Base-by-base conservation (phyloP, 2,329 filamentous ascomycete species). In the Paecilomyces dactylethromorphus region DNA sequence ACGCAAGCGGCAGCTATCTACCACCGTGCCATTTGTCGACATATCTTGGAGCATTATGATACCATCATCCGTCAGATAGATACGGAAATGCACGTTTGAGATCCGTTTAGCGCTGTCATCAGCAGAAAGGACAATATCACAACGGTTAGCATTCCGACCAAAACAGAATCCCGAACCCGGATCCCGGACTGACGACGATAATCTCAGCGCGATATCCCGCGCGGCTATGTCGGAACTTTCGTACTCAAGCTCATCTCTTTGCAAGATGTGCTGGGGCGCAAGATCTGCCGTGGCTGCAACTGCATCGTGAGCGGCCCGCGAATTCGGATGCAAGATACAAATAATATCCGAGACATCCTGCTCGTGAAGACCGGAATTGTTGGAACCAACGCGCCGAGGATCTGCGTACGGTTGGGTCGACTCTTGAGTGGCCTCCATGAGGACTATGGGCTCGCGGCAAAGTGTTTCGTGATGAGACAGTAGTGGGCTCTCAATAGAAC, bases 61-160 rank as follows among this genome's bases (percentile, higher is more conserved):
- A 29, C 89, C 91, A 63, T 90, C 85, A n/a, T 86, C 80, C 67
- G 95, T 99, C 66, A 96, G 82, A 69, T 89, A 96, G 62, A 99
- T 96, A 56, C 91, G 88, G 72, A 97, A 99, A 72, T 99, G 94
- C n/a, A 89, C 82, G 70, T 97, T 97, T 79, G 93, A 97, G 60
- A 99, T 83, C 51, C 90, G 84, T 71, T 85, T 88, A 56, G 84
- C 79, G 0, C 84, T 83, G 64, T 93, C 88, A 62, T 87, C 81
- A 54, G 91, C 85, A 66, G 83, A 83, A 53, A 92, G 76, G 59
- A 87, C 75, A 56, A 90, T 79, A 68, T 99, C 94, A 73, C 90
- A 94, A 33, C 84, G 82, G 53, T 73, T 66, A 0, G 75, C 65
- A 68, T 94, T 93, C 58, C 94, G 87, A 31, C 94, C 94, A 74